Conservation (phyloP, 257 asterid genomes). For the Solanum gracilifrons region DNA sequence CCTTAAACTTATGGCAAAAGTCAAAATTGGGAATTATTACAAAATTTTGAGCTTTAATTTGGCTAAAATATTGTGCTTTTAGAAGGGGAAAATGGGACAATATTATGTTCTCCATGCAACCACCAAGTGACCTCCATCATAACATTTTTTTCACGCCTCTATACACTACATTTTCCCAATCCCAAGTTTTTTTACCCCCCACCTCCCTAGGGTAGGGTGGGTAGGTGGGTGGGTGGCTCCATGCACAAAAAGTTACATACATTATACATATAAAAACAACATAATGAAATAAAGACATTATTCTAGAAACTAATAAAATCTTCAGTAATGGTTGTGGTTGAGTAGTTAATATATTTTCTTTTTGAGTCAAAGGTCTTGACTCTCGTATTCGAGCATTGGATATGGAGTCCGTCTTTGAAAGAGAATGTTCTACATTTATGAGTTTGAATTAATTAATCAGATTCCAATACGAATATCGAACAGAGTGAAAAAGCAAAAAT, state of each 20-base stretch:
- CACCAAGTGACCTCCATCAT: conserved; percentile 48
- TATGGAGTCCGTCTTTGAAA: background rate
- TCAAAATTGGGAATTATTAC: background rate
- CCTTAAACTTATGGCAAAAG: background rate
- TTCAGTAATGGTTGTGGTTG: fast-evolving
- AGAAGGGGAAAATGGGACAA: conserved; percentile 7
- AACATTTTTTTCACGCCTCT: conserved; percentile 44
- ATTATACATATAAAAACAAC: background rate
- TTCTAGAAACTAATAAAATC: background rate
- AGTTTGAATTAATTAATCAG: background rate
- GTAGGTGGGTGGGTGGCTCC: background rate
- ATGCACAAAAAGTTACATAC: conserved; percentile 14
- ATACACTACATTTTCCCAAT: conserved; percentile 17
- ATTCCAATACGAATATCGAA: background rate
- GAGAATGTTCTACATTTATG: background rate
- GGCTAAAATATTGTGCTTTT: conserved; percentile 9
- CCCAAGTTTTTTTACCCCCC: conserved; percentile 2
- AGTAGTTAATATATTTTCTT: background rate
- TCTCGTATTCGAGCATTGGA: background rate
- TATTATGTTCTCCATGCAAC: conserved; percentile 28
- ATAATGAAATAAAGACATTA: conserved; percentile 9
- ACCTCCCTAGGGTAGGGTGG: background rate
- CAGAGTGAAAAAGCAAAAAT: background rate
- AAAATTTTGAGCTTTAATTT: conserved; percentile 8
- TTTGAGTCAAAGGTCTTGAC: background rate